phyloP scores from a whole-genome alignment of 1,284 basidiomycete genomes.

The Austroboletus novae-zelandiae region DNA sequence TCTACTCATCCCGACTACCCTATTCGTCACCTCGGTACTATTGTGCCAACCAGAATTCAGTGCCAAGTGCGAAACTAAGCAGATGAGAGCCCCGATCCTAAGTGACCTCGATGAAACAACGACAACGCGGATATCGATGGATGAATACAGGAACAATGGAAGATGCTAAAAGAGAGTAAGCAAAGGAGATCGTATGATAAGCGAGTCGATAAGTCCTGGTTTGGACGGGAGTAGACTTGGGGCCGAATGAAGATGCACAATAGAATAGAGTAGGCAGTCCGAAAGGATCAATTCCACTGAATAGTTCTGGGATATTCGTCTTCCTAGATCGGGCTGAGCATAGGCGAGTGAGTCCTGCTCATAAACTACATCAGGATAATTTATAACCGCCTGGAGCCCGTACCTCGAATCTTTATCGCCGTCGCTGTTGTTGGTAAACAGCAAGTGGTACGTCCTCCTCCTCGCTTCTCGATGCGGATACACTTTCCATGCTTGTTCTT shows the following conservation, averaged over 20 bases:
- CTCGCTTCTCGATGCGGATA: constrained; percentile 39
- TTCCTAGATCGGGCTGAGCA: constrained; percentile 25
- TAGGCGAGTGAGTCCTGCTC: constrained; percentile 8
- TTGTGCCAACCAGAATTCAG: not conserved
- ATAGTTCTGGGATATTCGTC: constrained; percentile 20
- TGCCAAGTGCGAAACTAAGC: constrained; percentile 5
- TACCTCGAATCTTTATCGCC: constrained; percentile 40
- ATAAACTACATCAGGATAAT: constrained; percentile 9
- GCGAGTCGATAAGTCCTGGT: constrained; percentile 24
- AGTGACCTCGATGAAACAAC: constrained; percentile 1
- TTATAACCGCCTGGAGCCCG: not conserved
- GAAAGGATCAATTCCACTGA: constrained; percentile 15
- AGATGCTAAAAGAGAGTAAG: constrained; percentile 24
- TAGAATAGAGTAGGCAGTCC: constrained; percentile 27
- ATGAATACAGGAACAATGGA: constrained; percentile 22
- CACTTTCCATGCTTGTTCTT: constrained; percentile 36
- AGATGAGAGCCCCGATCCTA: constrained; percentile 6
- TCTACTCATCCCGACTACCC: not conserved
- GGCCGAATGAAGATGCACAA: constrained; percentile 24
- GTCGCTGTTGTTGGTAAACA: constrained; percentile 70
- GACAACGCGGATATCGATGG: constrained; percentile 7
- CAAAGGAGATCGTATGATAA: constrained; percentile 30
- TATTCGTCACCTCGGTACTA: not conserved
- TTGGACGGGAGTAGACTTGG: constrained; percentile 20
- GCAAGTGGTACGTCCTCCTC: constrained; percentile 78